Evolutionary conservation across 164 flowering plant genomes (phyloP), one percentile per base, ranked within the genome.

Genomic region (Vitis vinifera): DNA sequence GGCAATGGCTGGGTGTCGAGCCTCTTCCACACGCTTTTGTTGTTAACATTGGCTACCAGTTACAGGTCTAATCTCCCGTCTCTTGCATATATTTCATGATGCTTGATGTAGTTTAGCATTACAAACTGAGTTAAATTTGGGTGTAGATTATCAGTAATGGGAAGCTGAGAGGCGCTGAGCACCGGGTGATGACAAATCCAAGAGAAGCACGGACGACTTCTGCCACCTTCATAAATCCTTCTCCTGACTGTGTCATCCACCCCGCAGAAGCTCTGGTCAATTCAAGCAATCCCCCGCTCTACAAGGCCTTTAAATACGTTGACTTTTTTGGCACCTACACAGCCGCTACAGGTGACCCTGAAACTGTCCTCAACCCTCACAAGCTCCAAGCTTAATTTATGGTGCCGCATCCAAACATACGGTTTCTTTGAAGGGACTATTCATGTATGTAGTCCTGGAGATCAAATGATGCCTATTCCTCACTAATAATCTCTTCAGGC

Each of bases 1-100:
- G 85, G 8, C 48, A 79, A 29, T 84, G 83, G 85, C 12, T 81
- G 73, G 75, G 65, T 16, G 70, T 80, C 47, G 59, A 74, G 58
- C 79, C 85, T 37, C 47, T 69, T 16, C 73, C 79, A 4, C 37
- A 78, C 68, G 79, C 83, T 2, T 77, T 84, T 63, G 72, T 82
- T 17, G 73, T 84, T 23, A 78, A 78, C 67, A 37, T 78, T 7
- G 84, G 78, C 55, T 55, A 47, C 53, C 55, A 59, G 12, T 71
- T 80, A 51, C 83, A 77, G 78, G 83, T 77, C 29, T 14, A 27
- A 15, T 61, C 14, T 30, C 27, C 27, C 27, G 27, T 23, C 27
- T 23, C 27, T 23, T 23, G 27, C 27, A 23, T 23, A 23, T 23
- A 23, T 23, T 23, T 23, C 27, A 23, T 23, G 27, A 23, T 23